Evolutionary conservation across 2,329 filamentous ascomycete genomes (phyloP).

Genomic region (Aspergillus japonicus): DNA sequence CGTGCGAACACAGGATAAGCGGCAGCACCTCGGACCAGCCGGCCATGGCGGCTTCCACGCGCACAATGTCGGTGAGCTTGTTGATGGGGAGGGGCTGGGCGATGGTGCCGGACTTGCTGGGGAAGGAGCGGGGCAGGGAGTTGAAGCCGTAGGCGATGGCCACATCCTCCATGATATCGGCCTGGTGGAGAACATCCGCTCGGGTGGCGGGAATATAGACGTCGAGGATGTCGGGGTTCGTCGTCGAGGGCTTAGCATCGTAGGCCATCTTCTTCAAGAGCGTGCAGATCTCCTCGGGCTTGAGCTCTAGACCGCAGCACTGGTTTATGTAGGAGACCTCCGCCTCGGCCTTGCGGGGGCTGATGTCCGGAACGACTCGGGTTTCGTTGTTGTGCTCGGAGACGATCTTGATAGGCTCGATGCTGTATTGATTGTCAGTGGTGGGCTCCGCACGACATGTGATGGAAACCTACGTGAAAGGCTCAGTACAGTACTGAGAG

Average conservation of each 20-base stretch:
- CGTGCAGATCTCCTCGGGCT: constrained; percentile 71
- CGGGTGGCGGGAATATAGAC: constrained; percentile 83
- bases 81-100: constrained; percentile 87
- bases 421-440: constrained; percentile 36
- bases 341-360: constrained; percentile 73
- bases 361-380: constrained; percentile 75
- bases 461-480: constrained; percentile 63
- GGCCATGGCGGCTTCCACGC: constrained; percentile 84
- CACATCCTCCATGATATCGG: constrained; percentile 98
- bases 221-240: constrained; percentile 69
- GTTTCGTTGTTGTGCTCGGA: constrained; percentile 87
- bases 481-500: constrained; percentile 81
- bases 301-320: constrained; percentile 78
- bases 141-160: constrained; percentile 98
- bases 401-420: constrained; percentile 89
- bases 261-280: constrained; percentile 88
- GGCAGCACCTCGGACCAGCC: constrained; percentile 97
- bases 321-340: constrained; percentile 92
- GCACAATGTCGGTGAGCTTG: constrained; percentile 89
- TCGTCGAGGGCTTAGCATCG: constrained; percentile 70
- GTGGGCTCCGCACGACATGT: background rate
- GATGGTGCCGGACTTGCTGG: constrained; percentile 80
- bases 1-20: constrained; percentile 92
- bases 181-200: constrained; percentile 92
- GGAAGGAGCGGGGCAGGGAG: constrained; percentile 82